phyloP scores from a whole-genome alignment of 148 eudicot genomes.

The Silene conica region DNA sequence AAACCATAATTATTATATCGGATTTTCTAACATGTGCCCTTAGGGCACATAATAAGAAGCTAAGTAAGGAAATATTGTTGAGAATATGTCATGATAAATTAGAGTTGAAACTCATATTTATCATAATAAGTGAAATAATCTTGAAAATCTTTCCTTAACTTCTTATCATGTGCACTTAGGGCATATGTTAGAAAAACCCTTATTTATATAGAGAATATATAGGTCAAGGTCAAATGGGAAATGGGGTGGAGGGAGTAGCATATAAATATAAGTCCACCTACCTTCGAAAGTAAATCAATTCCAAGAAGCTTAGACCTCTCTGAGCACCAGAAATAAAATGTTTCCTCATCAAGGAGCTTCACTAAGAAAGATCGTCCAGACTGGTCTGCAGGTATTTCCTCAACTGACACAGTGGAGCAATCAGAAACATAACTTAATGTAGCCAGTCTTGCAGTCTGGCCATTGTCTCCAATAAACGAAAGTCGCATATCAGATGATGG shows the following conservation, averaged over 20 bases:
- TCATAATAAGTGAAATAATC: too few species aligned
- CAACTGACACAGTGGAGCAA: slow-evolving; percentile 45
- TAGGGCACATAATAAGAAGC: too few species aligned
- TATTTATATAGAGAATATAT: not conserved
- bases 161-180: too few species aligned
- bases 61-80: too few species aligned
- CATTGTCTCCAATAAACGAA: slow-evolving; percentile 76
- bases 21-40: too few species aligned
- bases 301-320: slow-evolving; percentile 80
- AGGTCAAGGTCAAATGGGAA: not conserved
- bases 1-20: too few species aligned
- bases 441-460: slow-evolving; percentile 55
- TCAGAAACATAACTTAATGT: slow-evolving; percentile 45
- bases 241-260: not conserved
- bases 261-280: slow-evolving; percentile 15
- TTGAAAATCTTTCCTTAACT: too few species aligned
- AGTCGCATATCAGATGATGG: slow-evolving; percentile 82
- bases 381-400: slow-evolving; percentile 60
- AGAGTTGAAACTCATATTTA: too few species aligned
- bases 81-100: too few species aligned
- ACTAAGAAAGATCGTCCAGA: slow-evolving; percentile 79
- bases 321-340: slow-evolving; percentile 79
- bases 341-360: slow-evolving; percentile 35
- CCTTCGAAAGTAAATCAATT: slow-evolving; percentile 76
- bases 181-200: too few species aligned